Base-by-base conservation (phyloP, 1,284 basidiomycete genomes). In the Pseudozyma tsukubaensis region DNA sequence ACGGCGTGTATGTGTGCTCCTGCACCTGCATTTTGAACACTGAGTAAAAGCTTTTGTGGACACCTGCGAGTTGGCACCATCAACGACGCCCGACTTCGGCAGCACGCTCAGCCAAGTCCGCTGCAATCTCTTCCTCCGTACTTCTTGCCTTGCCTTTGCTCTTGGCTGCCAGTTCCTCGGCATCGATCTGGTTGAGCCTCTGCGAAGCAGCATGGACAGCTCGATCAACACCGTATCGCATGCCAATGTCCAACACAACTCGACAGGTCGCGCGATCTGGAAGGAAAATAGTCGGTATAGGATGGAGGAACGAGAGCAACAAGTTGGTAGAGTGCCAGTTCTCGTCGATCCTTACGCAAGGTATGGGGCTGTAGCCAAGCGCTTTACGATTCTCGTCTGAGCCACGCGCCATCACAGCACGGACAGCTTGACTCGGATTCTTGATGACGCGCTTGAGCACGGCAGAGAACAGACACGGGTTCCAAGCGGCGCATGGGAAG, bases 401-500 rank as follows among this genome's bases (percentile, higher is more conserved):
- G 21, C 57, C 45, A 11, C 63, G 44, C n/a, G 56, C 34, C 48
- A 71, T 18, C 42, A 71, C 53, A 16, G 45, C 51, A 3, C 45
- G 19, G n/a, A 75, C 49, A 4, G 39, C 32, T 14, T 44, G 53
- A 12, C 32, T 45, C 1, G 68, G 72, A n/a, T 64, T 55, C 50
- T 53, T 42, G 47, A 71, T 64, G n/a, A 65, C 45, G 5, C 40
- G 44, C 35, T 54, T 52, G 18, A 75, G 60, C 49, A 67, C n/a
- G 12, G 43, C 40, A 10, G 72, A 75, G 40, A 71, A 66, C 9
- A 75, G 58, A 34, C 63, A 75, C 1, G 72, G 72, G 13, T 75
- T 75, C 63, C 64, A 75, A 10, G 63, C 68, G 2, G 68, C 72
- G 14, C 72, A 75, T 1, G 72, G 72, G 32, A 71, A 75, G 2